phyloP scores from a whole-genome alignment of 2,329 filamentous ascomycete genomes.

The Hypomyces perniciosus region DNA sequence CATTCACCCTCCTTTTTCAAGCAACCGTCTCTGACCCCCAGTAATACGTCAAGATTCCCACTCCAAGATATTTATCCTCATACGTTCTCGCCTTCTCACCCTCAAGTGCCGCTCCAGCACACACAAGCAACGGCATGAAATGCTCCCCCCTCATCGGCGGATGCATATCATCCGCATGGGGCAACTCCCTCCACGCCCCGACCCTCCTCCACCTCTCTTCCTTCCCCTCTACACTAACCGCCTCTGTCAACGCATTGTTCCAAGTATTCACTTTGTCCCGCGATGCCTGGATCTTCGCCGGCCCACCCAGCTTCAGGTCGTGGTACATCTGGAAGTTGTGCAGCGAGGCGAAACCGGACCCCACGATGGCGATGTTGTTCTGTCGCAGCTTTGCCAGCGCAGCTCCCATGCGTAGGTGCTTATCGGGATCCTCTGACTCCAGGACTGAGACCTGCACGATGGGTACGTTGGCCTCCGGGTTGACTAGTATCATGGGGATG shows the following conservation, averaged over 20 bases:
- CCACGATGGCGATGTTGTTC: constrained; percentile 51
- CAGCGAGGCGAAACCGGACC: constrained; percentile 54
- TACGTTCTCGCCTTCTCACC: constrained; percentile 38
- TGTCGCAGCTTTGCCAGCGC: constrained; percentile 45
- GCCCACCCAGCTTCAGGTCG: constrained; percentile 21
- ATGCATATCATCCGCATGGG: constrained; percentile 47
- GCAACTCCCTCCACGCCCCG: constrained; percentile 41
- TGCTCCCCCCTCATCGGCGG: constrained; percentile 50
- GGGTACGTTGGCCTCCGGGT: constrained; percentile 46
- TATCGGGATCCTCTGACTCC: constrained; percentile 40
- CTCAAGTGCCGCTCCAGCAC: constrained; percentile 44
- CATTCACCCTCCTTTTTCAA: neutral
- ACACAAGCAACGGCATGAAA: constrained; percentile 54
- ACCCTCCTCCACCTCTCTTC: constrained; percentile 36
- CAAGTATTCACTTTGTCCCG: constrained; percentile 31
- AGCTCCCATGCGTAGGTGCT: constrained; percentile 46
- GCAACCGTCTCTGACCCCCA: constrained; percentile 36
- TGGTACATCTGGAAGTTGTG: constrained; percentile 49
- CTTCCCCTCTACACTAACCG: constrained; percentile 27
- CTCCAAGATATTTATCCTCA: constrained; percentile 41
- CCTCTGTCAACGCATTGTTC: constrained; percentile 41
- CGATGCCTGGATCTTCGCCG: constrained; percentile 20
- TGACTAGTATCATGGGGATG: constrained; percentile 49
- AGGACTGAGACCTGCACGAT: constrained; percentile 54
- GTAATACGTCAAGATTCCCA: constrained; percentile 51